Conservation (phyloP, 208 protist species). For the Leishmania lainsoni region DNA sequence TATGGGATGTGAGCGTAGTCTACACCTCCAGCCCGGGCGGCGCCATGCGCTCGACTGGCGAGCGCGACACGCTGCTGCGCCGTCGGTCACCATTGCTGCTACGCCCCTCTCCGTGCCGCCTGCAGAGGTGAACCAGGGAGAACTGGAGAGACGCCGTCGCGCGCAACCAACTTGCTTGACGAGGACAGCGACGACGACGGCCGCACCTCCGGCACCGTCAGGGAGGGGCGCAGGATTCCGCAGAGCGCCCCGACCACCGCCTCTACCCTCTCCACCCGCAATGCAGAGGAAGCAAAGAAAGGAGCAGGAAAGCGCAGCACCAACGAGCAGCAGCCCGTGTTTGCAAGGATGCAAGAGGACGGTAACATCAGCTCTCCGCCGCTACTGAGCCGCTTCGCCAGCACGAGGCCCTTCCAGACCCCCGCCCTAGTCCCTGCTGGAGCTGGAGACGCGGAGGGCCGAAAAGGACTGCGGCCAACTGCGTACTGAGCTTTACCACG, state of each 20-base stretch:
- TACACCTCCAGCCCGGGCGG: constrained; percentile 31
- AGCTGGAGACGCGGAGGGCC: background rate
- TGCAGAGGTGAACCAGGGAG: constrained; percentile 7
- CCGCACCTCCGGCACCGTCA: constrained; percentile 24
- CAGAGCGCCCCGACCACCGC: constrained; percentile 74
- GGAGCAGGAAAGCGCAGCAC: constrained; percentile 67
- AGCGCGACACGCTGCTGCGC: constrained; percentile 19
- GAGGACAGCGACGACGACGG: constrained; percentile 15
- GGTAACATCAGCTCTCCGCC: constrained; percentile 80
- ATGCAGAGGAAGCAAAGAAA: constrained; percentile 37
- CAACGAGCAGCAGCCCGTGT: constrained; percentile 60
- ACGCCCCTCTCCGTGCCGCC: constrained; percentile 3
- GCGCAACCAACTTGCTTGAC: background rate
- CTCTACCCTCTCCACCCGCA: constrained; percentile 66
- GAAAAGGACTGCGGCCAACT: background rate
- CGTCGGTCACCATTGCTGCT: background rate
- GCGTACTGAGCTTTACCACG: background rate
- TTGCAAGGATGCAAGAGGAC: constrained; percentile 50
- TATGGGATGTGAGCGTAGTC: constrained; percentile 57
- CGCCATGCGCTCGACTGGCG: background rate
- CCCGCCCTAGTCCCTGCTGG: constrained; percentile 5
- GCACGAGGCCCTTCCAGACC: constrained; percentile 35
- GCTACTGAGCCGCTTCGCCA: constrained; percentile 57
- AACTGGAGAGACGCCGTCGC: constrained; percentile 19
- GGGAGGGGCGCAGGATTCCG: constrained; percentile 52